Conservation (phyloP, 1,139 yeast species). For the Hansenula lynferdii region DNA sequence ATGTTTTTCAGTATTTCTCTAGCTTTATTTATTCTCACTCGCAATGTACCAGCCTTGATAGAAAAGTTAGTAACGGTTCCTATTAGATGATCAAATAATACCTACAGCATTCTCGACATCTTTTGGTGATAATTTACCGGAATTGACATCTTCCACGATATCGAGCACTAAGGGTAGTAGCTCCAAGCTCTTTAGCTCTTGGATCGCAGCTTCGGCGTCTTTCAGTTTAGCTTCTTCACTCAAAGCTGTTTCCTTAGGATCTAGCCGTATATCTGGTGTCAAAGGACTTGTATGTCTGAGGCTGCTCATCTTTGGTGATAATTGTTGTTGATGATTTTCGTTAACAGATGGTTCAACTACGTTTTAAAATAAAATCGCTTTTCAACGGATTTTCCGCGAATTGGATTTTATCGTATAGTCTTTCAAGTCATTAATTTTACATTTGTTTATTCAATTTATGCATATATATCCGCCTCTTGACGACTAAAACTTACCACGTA, state of each 20-base stretch:
- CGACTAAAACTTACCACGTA: constrained; percentile 58
- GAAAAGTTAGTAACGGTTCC: background rate
- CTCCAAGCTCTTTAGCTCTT: constrained; percentile 16
- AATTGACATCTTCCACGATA: constrained; percentile 20
- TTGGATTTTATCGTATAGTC: background rate
- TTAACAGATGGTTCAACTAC: no score
- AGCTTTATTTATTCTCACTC: constrained; percentile 16
- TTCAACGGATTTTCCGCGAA: no score
- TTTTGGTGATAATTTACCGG: constrained; percentile 19
- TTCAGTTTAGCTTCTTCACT: background rate
- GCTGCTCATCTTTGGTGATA: background rate
- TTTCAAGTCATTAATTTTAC: no score
- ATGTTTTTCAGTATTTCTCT: constrained; percentile 15
- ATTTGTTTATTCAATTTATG: no score
- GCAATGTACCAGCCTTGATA: constrained; percentile 14
- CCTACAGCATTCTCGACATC: constrained; percentile 21
- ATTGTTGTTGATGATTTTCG: background rate
- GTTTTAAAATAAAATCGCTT: no score
- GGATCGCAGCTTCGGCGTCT: constrained; percentile 7
- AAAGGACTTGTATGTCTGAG: constrained; percentile 1
- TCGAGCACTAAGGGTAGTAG: constrained; percentile 21
- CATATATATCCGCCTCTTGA: no score
- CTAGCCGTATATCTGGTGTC: constrained; percentile 1
- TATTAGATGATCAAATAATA: background rate
- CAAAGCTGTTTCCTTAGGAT: background rate